These are phyloP conservation scores for Boletus smithii DNA, from an alignment of 1,284 basidiomycete species.

Conservation along the genomic window DNA sequence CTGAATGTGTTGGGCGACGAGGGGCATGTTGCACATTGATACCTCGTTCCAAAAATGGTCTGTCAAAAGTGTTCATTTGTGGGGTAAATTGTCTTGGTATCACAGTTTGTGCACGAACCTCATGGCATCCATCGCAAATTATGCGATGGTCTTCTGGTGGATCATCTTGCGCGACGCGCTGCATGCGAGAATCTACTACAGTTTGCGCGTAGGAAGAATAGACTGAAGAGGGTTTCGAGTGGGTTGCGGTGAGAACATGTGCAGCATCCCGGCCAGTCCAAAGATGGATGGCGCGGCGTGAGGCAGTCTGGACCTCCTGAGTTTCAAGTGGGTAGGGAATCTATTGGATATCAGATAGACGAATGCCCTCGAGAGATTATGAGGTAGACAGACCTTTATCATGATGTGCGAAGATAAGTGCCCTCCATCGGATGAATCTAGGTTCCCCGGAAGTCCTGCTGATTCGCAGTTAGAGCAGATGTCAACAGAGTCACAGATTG, in stretches of 20 bases:
- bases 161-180: constrained; percentile 27
- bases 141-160: constrained; percentile 51
- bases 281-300: constrained; percentile 66
- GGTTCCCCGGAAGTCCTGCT: constrained; percentile 75
- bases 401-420: constrained; percentile 84
- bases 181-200: constrained; percentile 50
- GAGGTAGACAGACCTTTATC: constrained; percentile 69
- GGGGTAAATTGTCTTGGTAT: neutral
- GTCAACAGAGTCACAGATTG: constrained; percentile 77
- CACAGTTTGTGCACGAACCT: constrained; percentile 39
- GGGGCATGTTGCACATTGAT: constrained; percentile 75
- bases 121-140: constrained; percentile 56
- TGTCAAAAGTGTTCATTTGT: constrained; percentile 27
- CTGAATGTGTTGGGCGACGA: constrained; percentile 60
- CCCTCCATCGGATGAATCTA: constrained; percentile 71
- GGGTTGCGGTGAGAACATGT: constrained; percentile 40
- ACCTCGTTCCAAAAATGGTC: constrained; percentile 66
- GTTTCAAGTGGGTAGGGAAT: constrained; percentile 79
- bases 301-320: constrained; percentile 70
- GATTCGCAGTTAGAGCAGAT: constrained; percentile 90
- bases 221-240: constrained; percentile 54
- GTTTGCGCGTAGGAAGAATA: constrained; percentile 63
- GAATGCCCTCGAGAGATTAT: neutral
- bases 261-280: constrained; percentile 78
- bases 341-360: constrained; percentile 37